Evolutionary conservation across 352 stramenopile species (phyloP), one percentile per base, ranked within the genome.

Genomic region (Phytophthora vignae): DNA sequence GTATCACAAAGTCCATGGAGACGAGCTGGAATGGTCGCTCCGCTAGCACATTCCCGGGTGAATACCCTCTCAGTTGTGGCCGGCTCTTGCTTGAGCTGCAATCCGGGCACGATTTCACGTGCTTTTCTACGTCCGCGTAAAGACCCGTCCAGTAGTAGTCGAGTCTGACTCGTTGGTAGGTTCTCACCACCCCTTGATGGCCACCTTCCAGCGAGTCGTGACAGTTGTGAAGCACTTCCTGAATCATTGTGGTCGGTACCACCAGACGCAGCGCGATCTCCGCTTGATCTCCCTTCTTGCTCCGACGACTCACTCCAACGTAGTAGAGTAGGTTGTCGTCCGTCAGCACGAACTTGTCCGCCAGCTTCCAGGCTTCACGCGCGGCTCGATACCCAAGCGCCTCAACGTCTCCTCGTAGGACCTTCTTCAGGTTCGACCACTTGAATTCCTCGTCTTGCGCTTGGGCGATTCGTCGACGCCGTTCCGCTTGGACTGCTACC

Each of bases 61-160:
- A 57, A 3, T 57, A 65, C 33, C 58, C 58, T 1, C 12, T 9
- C 12, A 65, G 17, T 1, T 65, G 48, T 14, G 19, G 58, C 8
- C 14, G 25, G 19, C 58, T 65, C n/a, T 65, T 65, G 25, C 44
- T 56, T 4, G 46, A 49, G 25, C 58, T 50, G 25, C 58, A 57
- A 29, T 40, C 33, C 4, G 33, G 33, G 33, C 36, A 42, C 36
- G 36, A 42, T 10, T 42, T 42, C 36, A 42, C 36, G 14, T 42
- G 10, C 36, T 42, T 42, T 11, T 42, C 11, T 10, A 17, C 36
- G 4, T 42, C 36, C 4, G 36, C 36, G 11, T 42, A 42, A 4
- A 42, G 11, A 5, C 36, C 36, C 11, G 17, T 12, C 36, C 36
- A 42, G 36, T 42, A 42, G 4, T 42, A 17, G 36, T 42, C 10